Evolutionary conservation across 2,329 filamentous ascomycete species (phyloP).

Genomic region (Xylariaceae sp.): DNA sequence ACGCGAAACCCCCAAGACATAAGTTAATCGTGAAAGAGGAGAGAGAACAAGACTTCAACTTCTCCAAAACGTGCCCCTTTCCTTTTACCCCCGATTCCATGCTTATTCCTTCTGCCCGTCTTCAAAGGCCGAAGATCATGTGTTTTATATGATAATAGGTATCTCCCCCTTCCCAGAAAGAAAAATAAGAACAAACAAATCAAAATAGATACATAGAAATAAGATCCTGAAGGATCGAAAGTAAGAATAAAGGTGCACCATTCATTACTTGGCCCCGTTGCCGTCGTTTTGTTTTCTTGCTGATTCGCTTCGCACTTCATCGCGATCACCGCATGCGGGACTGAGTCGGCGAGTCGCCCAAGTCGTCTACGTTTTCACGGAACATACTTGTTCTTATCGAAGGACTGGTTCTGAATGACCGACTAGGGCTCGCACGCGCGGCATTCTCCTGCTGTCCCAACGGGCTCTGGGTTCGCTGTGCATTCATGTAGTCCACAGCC

Average conservation of each 20-base stretch:
- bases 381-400: slow-evolving; percentile 24
- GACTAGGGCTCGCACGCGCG: not conserved
- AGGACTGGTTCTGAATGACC: not conserved
- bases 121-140: not conserved
- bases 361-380: slow-evolving; percentile 24
- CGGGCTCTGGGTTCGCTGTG: not conserved
- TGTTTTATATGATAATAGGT: not conserved
- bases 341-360: slow-evolving; percentile 15
- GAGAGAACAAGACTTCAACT: too few species aligned
- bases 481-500: not conserved
- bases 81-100: not conserved
- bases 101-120: not conserved
- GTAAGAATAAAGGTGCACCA: not conserved
- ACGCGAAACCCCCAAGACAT: too few species aligned
- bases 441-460: not conserved
- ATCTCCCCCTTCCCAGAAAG: not conserved
- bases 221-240: too few species aligned
- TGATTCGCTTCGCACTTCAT: not conserved
- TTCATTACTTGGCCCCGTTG: not conserved
- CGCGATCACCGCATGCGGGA: slow-evolving; percentile 9
- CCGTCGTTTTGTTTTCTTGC: not conserved
- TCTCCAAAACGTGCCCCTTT: too few species aligned
- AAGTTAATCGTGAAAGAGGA: too few species aligned
- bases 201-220: not conserved
- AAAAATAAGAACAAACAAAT: not conserved